Evolutionary conservation across 495 filamentous ascomycete genomes (phyloP).

Genomic region (Xylaria longipes): DNA sequence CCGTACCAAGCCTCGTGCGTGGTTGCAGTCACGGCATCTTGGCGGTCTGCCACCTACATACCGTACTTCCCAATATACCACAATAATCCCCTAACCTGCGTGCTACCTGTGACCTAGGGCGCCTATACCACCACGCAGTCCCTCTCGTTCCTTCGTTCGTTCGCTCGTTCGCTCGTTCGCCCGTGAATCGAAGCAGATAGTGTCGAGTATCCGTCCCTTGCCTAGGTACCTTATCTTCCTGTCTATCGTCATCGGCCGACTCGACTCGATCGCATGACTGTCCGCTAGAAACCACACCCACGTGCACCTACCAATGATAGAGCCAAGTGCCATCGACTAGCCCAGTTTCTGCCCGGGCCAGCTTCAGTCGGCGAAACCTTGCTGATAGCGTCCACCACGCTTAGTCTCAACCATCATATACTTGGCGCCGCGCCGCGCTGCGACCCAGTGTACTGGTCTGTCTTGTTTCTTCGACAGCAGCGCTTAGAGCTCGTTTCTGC

Average conservation of each 20-base stretch:
- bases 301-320: slow-evolving; percentile 23
- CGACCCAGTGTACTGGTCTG: slow-evolving; percentile 6
- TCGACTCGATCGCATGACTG: slow-evolving; percentile 24
- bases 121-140: background rate
- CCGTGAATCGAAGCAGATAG: slow-evolving; percentile 12
- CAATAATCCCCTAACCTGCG: background rate
- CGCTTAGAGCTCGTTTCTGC: background rate
- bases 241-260: slow-evolving; percentile 5
- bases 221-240: background rate
- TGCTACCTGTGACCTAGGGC: slow-evolving; percentile 2
- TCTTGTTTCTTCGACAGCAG: slow-evolving; percentile 10
- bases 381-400: slow-evolving; percentile 18
- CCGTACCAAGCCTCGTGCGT: slow-evolving; percentile 21
- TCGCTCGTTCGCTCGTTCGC: slow-evolving; percentile 9
- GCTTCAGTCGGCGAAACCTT: slow-evolving; percentile 25
- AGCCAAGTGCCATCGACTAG: slow-evolving; percentile 23
- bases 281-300: background rate
- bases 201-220: slow-evolving; percentile 1
- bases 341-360: slow-evolving; percentile 23
- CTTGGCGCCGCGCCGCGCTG: slow-evolving; percentile 21
- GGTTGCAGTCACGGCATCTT: slow-evolving; percentile 12
- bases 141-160: slow-evolving; percentile 8
- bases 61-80: slow-evolving; percentile 1
- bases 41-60: slow-evolving; percentile 5
- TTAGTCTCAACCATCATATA: slow-evolving; percentile 22